Base-by-base conservation (phyloP, 169 alveolate species). In the Cyclospora cayetanensis region DNA sequence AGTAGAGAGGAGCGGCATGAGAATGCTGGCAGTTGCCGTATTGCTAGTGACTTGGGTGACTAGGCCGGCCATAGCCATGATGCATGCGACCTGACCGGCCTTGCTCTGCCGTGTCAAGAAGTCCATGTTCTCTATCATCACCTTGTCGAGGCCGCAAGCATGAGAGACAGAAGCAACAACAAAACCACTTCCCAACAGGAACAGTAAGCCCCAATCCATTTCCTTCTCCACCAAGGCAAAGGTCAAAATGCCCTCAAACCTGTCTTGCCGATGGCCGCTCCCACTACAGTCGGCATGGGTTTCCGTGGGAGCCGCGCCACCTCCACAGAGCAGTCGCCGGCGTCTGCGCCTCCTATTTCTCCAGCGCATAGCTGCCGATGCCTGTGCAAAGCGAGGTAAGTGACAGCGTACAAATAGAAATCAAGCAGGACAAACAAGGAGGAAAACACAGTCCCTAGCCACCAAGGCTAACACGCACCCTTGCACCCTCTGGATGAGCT, bases 21-120 rank as follows among this genome's bases (percentile, higher is more conserved):
- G 15, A 35, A 87, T 79, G 46, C 80, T 87, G 53, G 92, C 92
- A 27, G 92, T 68, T 4, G 92, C 92, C 3, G 92, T 87, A 55
- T 87, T 87, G 65, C 92, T 87, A n/a, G 80, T 87, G 74, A 87
- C 43, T 55, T 87, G 86, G 29, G 92, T 87, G 12, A 87, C 35
- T 0, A 63, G 27, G 7, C 79, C 65, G 4, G 87, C 63, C 22
- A 87, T 46, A 25, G 37, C 68, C 74, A 87, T 39, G 7, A 87
- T 55, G 92, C 92, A 70, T 34, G 70, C 60, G 68, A 87, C 87
- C 4, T 66, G 87, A 0, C 74, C 82, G 2, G 55, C 42, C 20
- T 42, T 12, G 85, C 43, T 70, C 27, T 43, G 31, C 27, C 34
- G 25, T 2, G 12, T 63, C 4, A 87, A 55, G 31, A 77, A 60